Evolutionary conservation across 306 rosid genomes (phyloP).

Genomic region (Sicyos baderoa): DNA sequence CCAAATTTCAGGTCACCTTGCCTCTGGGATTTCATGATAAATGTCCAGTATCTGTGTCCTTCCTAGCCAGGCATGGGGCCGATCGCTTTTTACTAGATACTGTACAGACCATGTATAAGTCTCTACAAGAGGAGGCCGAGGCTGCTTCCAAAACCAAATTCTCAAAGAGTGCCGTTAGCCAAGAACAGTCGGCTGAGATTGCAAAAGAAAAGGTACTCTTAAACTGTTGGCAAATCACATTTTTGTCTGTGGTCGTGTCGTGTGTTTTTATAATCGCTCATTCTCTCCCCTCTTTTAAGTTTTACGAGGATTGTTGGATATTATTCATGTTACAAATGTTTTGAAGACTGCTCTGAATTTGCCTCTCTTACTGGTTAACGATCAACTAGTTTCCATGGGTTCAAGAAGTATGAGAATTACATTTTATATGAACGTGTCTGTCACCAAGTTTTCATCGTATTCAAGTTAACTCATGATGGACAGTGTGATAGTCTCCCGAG

Average conservation of each 20-base stretch:
- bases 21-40: slow-evolving; percentile 75
- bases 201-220: slow-evolving; percentile 79
- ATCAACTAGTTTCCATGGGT: background rate
- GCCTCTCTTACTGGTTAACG: background rate
- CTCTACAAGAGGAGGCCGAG: slow-evolving; percentile 78
- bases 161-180: slow-evolving; percentile 51
- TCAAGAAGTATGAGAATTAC: background rate
- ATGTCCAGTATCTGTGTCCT: slow-evolving; percentile 73
- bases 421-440: background rate
- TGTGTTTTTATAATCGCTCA: background rate
- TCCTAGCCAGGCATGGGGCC: slow-evolving; percentile 88
- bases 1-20: slow-evolving; percentile 62
- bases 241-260: background rate
- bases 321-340: background rate
- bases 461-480: no score
- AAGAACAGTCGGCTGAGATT: slow-evolving; percentile 78
- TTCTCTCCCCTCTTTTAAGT: background rate
- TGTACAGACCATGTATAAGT: slow-evolving; percentile 45
- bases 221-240: background rate
- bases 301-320: background rate
- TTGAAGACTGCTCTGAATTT: background rate
- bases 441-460: background rate
- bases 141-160: slow-evolving; percentile 52
- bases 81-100: slow-evolving; percentile 90
- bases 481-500: no score